phyloP scores from a whole-genome alignment of 164 flowering plant genomes.

The Sedum album region DNA sequence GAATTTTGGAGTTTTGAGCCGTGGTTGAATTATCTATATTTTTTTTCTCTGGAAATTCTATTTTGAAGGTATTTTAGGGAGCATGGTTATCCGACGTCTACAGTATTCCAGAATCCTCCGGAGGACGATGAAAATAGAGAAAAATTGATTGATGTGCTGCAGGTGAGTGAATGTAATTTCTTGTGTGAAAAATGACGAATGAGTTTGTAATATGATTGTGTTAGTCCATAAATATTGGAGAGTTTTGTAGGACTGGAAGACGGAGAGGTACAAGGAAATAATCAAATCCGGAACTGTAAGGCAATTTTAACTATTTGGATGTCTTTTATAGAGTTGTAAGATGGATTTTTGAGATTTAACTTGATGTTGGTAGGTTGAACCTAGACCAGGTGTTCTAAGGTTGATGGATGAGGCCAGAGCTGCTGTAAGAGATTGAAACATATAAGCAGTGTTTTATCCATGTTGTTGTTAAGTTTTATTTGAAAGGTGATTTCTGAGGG shows the following conservation, averaged over 20 bases:
- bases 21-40: too few relatives aligned
- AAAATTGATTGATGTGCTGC: slow-evolving; percentile 68
- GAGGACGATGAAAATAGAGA: slow-evolving; percentile 32
- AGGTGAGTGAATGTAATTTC: slow-evolving; percentile 26
- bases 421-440: slow-evolving; percentile 54
- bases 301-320: slow-evolving; percentile 6
- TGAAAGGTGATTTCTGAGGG: background rate
- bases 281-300: slow-evolving; percentile 96
- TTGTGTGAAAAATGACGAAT: background rate
- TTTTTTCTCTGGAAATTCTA: too few relatives aligned
- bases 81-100: slow-evolving; percentile 64
- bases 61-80: slow-evolving; percentile 78
- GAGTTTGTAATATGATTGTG: background rate
- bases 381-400: slow-evolving; percentile 90
- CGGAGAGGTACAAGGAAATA: slow-evolving; percentile 90
- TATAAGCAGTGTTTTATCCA: slow-evolving; percentile 8
- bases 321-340: background rate
- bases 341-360: background rate
- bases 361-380: slow-evolving; percentile 51
- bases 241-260: slow-evolving; percentile 88
- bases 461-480: background rate
- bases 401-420: slow-evolving; percentile 93
- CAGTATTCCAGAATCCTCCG: background rate
- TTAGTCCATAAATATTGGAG: background rate
- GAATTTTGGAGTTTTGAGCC: slow-evolving; percentile 5